Evolutionary conservation across 106 monocot genomes (phyloP).

Genomic region (Agapanthus africanus): DNA sequence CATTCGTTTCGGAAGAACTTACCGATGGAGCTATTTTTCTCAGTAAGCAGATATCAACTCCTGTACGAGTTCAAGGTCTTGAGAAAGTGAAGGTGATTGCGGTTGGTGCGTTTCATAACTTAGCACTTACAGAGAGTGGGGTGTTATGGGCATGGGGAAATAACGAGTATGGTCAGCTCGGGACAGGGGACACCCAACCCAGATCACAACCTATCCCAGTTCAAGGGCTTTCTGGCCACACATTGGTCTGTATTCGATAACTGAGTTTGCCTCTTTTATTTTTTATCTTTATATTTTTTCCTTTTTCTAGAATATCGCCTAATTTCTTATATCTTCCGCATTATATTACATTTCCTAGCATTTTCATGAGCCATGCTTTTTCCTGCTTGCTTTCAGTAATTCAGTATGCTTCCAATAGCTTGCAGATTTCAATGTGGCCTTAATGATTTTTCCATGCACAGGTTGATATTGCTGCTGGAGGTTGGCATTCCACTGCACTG

Average conservation of each 20-base stretch:
- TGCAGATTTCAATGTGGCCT: background rate
- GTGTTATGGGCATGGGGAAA: slow-evolving; percentile 95
- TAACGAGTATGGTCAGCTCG: slow-evolving; percentile 98
- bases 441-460: slow-evolving; percentile 20
- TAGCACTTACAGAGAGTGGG: slow-evolving; percentile 81
- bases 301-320: background rate
- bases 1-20: background rate
- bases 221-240: slow-evolving; percentile 72
- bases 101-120: slow-evolving; percentile 96
- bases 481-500: slow-evolving; percentile 97
- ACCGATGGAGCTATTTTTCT: background rate
- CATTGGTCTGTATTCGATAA: slow-evolving; percentile 44
- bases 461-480: slow-evolving; percentile 99
- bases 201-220: slow-evolving; percentile 88
- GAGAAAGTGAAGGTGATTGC: slow-evolving; percentile 72
- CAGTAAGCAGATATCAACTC: slow-evolving; percentile 93
- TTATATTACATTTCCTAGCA: background rate
- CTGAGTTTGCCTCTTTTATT: background rate
- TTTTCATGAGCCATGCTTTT: background rate
- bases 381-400: background rate
- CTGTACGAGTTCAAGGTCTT: slow-evolving; percentile 91
- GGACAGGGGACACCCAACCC: slow-evolving; percentile 96
- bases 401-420: background rate
- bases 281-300: no score
- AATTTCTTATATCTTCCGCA: background rate